Percentiles rank a stretch among this genome's conserved stretches.
These are phyloP conservation scores for Thymus quinquecostatus DNA, from an alignment of 257 asterid species.

Conservation along the genomic window DNA sequence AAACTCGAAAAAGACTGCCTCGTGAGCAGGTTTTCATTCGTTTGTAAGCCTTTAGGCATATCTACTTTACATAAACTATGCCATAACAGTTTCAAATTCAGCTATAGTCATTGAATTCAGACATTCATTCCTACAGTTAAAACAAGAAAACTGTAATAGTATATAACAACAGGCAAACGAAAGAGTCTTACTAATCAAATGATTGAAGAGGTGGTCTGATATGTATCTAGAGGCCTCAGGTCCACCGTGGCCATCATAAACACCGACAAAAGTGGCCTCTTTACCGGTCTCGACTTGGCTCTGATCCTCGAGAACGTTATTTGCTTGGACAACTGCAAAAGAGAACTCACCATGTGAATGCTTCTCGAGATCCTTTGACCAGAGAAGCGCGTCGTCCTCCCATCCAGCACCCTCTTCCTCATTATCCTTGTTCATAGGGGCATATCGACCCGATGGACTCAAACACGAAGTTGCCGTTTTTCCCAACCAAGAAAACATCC, in stretches of 20 bases:
- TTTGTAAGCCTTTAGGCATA: neutral
- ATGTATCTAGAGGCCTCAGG: conserved; percentile 61
- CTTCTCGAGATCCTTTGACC: conserved; percentile 73
- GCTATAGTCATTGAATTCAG: neutral
- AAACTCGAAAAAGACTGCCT: neutral
- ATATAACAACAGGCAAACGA: neutral
- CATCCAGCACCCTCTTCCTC: conserved; percentile 37
- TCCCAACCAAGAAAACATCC: conserved; percentile 82
- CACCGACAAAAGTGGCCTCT: conserved; percentile 67
- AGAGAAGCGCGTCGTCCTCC: conserved; percentile 52
- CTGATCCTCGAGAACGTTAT: conserved; percentile 64
- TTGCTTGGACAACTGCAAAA: conserved; percentile 67
- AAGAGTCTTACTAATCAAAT: conserved; percentile 54
- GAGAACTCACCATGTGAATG: conserved; percentile 76
- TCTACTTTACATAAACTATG: neutral
- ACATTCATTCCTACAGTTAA: neutral
- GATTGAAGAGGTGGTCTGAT: conserved; percentile 53
- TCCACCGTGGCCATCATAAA: conserved; percentile 93
- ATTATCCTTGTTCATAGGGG: conserved; percentile 69
- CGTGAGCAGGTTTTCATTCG: neutral
- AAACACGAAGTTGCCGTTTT: conserved; percentile 60
- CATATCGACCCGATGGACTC: conserved; percentile 63
- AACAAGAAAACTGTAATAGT: neutral
- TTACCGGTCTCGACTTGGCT: conserved; percentile 72
- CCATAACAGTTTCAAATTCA: neutral